Percentiles rank a stretch among this genome's conserved stretches.
These are phyloP conservation scores for Dictyostelium capitatum DNA, from an alignment of 78 protist genomes.

Conservation along the genomic window DNA sequence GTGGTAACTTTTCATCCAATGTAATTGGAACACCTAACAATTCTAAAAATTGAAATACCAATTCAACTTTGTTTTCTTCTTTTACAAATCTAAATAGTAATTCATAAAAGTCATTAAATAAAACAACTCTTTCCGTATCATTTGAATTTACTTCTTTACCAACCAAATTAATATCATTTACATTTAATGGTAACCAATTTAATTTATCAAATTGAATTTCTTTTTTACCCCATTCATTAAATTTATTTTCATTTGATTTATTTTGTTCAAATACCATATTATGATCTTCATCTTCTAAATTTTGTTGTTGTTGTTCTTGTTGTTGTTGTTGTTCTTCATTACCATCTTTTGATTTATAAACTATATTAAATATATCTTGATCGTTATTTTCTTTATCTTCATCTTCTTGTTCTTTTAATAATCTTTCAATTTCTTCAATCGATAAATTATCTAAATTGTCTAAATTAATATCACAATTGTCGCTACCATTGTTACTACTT, in stretches of 20 bases:
- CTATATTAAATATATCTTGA: neutral
- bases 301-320: neutral
- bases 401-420: slow-evolving; percentile 33
- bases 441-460: slow-evolving; percentile 25
- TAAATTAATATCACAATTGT: neutral
- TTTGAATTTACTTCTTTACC: neutral
- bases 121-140: slow-evolving; percentile 46
- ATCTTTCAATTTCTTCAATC: slow-evolving; percentile 60
- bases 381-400: neutral
- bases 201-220: neutral
- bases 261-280: too few relatives aligned
- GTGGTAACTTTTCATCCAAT: neutral
- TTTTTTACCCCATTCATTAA: neutral
- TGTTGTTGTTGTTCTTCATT: neutral
- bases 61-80: slow-evolving; percentile 49
- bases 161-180: neutral
- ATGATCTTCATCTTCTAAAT: neutral
- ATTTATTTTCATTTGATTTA: slow-evolving; percentile 5
- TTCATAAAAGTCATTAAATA: slow-evolving; percentile 65
- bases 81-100: slow-evolving; percentile 29
- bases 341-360: neutral
- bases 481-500: neutral
- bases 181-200: slow-evolving; percentile 45
- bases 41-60: slow-evolving; percentile 55
- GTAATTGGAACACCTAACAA: slow-evolving; percentile 45